Evolutionary conservation across 768 basidiomycete genomes (phyloP), one percentile per base, ranked within the genome.

Genomic region (Calocybe indica): DNA sequence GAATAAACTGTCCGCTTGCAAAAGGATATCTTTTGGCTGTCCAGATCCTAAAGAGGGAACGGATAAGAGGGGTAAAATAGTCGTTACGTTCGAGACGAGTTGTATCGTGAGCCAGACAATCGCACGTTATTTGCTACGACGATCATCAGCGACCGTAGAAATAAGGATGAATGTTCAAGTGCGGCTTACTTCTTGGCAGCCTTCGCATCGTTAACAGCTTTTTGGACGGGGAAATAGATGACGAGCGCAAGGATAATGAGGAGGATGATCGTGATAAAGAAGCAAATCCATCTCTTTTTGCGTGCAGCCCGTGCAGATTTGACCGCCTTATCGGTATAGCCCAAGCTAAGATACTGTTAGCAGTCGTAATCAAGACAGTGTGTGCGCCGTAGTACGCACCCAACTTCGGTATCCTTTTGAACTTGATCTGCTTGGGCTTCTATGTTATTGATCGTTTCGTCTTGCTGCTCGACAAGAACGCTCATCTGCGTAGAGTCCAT

Each of bases 211-310:
- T 85, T 74, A 31, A 82, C 72, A 5, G 76, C 82, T 22, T 22
- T 22, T 22, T 22, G 22, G 22, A 22, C 22, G 22, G 22, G 22
- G 22, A 22, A 22, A 22, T 22, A 22, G 28, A 78, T 69, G 30
- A 89, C 70, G 44, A 87, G 73, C 39, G 77, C 83, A 39, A 81
- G 71, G 41, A 89, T 77, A 53, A 83, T 78, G 49, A 85, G 71
- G 46, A 92, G 58, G 49, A 90, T 59, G 47, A 93, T 58, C 47
- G 67, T 60, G 51, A 92, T 80, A 67, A 81, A 62, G 75, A 95
- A 95, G 70, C 94, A 97, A 63, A 95, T 94, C 92, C 93, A 96
- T 58, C 93, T 83, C 78, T 95, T 97, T 68, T 85, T 91, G 51
- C 95, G 83, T 14, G 95, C 95, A 31, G 85, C 79, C 30, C 88